Evolutionary conservation across 257 asterid species (phyloP), one percentile per base, ranked within the genome.

Genomic region (Scutellaria galericulata): DNA sequence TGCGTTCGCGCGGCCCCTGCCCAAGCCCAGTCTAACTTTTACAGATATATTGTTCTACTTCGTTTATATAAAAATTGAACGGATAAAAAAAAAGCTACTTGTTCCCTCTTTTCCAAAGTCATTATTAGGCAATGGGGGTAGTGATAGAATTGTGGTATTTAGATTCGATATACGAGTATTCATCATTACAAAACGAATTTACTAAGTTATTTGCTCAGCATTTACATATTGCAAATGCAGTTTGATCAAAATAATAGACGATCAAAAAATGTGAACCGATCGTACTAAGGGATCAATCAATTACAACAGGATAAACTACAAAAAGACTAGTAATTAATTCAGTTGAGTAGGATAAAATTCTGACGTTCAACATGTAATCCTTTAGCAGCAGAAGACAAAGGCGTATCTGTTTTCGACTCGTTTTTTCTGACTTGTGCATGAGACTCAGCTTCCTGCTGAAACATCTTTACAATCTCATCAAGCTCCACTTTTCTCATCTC

Each of bases 381-480:
- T 70, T 41, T 58, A 57, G 73, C 73, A 47, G 6, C 57, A 20
- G 75, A 24, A 14, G 76, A 18, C 0, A 22, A 24, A 14, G 76
- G 9, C 0, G 35, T 35, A 63, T 77, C 31, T 1, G 48, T 39
- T 7, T 50, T 41, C 11, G 80, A 46, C 41, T 60, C 7, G 3
- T 31, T 52, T 74, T 81, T 81, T 64, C 81, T 55, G 52, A 81
- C 79, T 50, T 81, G 88, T 14, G 86, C 86, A 71, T 84, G 86
- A 57, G 86, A 60, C 76, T 81, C 81, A 13, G 86, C 84, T 46
- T 81, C 88, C 31, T 79, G 71, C 79, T 82, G 68, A 44, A 81
- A 81, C 80, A 79, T 67, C 58, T 48, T 82, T 10, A 79, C 89
- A 20, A 81, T 61, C 31, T 79, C 78, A 11, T 81, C 75, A 74